Evolutionary conservation across 2,329 filamentous ascomycete species (phyloP), one percentile per base, ranked within the genome.

Genomic region (Daldinia sp.): DNA sequence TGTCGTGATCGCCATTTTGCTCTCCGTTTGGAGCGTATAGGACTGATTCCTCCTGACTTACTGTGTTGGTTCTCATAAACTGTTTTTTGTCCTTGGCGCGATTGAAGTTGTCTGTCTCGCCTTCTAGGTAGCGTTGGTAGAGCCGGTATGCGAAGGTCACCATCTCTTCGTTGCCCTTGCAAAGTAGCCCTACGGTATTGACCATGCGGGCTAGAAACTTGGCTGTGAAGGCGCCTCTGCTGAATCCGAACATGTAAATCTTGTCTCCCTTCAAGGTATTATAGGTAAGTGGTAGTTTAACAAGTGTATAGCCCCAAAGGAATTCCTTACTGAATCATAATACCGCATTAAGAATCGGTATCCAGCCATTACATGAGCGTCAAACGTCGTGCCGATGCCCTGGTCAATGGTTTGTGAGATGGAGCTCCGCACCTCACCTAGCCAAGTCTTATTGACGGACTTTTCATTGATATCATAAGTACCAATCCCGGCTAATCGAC

Each of bases 201-300:
- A 85, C 72, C 83, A 85, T 84, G 45, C 81, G 77, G 0, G 83
- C 79, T 1, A 85, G 76, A 67, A 85, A 83, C 19, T 80, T 80
- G n/a, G 83, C 83, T 0, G 81, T 83, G 66, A 81, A 84, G 10
- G 83, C 82, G 1, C 83, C 83, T 19, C 83, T 79, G 6, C 79
- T 81, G 68, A 85, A 85, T 10, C 83, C 83, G 48, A 85, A 85
- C 68, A 85, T 80, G 66, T 84, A 85, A 30, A 85, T 83, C 49
- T 80, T 79, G 64, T 82, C 82, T 0, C 77, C 80, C 70, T 81
- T 69, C 9, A 1, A 52, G 8, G 8, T 15, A 39, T 9, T 51
- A 29, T 5, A 41, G 15, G 55, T 65, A 13, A 65, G 54, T 21
- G 47, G 32, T 15, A 53, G 34, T 15, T n/a, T n/a, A 2, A 21